Percentiles rank a stretch among this genome's conserved stretches.
phyloP scores from a whole-genome alignment of 2,329 filamentous ascomycete genomes.

The Tolypocladium pustulatum region DNA sequence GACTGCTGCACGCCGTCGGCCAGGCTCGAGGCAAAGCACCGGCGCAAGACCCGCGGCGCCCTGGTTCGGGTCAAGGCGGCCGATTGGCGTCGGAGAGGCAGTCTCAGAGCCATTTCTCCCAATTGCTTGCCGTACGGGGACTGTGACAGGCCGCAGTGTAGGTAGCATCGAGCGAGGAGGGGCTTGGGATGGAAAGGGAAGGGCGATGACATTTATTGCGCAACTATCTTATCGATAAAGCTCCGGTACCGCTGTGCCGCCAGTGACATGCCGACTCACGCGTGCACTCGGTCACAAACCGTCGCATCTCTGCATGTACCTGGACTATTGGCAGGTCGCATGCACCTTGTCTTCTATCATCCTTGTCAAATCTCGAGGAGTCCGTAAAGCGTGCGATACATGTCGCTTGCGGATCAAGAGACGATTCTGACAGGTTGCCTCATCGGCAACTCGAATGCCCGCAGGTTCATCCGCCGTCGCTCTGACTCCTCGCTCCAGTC shows the following conservation, averaged over 20 bases:
- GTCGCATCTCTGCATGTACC: neutral
- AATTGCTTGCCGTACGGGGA: neutral
- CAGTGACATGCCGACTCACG: too few species aligned
- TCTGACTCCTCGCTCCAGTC: too few species aligned
- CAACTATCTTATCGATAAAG: conserved; percentile 6
- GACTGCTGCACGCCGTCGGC: conserved; percentile 20
- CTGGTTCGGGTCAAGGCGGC: conserved; percentile 14
- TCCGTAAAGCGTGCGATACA: neutral
- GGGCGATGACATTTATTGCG: neutral
- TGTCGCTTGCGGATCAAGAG: neutral
- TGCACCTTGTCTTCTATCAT: too few species aligned
- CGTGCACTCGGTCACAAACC: too few species aligned
- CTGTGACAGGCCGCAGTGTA: neutral
- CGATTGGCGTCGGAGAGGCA: conserved; percentile 27
- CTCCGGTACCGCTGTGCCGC: conserved; percentile 5
- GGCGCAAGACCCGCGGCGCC: conserved; percentile 17
- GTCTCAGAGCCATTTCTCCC: conserved; percentile 27
- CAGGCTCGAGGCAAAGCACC: conserved; percentile 23
- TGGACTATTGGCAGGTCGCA: neutral
- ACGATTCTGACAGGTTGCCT: too few species aligned
- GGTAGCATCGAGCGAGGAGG: neutral
- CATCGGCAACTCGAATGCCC: too few species aligned
- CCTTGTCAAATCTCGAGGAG: neutral
- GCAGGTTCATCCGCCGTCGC: too few species aligned
- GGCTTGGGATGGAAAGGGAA: neutral